phyloP scores from a whole-genome alignment of 176 grass and related monocot genomes.

The Oryza officinalis region DNA sequence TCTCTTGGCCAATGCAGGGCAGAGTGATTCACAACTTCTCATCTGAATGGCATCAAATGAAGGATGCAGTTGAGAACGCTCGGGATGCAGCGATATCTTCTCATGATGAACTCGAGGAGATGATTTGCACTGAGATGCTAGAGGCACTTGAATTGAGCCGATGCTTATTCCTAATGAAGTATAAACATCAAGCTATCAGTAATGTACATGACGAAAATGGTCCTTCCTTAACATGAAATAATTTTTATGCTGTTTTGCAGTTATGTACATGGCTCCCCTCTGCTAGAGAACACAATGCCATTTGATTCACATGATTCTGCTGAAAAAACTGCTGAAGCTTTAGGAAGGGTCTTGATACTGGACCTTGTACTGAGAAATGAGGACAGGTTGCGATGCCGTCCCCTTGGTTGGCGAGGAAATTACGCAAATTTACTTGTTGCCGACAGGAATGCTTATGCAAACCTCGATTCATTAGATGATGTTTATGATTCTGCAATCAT shows the following conservation, averaged over 20 bases:
- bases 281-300: conserved; percentile 65
- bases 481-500: conserved; percentile 54
- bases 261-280: conserved; percentile 83
- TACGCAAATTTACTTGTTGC: conserved; percentile 83
- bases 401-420: conserved; percentile 94
- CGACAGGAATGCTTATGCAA: conserved; percentile 59
- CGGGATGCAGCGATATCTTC: conserved; percentile 39
- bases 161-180: conserved; percentile 97
- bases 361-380: conserved; percentile 93
- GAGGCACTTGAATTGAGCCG: conserved; percentile 89
- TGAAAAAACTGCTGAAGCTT: conserved; percentile 74
- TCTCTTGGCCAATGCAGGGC: conserved; percentile 53
- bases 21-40: conserved; percentile 86
- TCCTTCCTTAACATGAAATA: conserved; percentile 23
- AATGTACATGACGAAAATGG: conserved; percentile 23
- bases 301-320: conserved; percentile 69
- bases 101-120: conserved; percentile 66
- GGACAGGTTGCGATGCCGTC: conserved; percentile 80
- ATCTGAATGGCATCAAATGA: conserved; percentile 85
- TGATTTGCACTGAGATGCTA: conserved; percentile 79
- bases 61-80: conserved; percentile 83
- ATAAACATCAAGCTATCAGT: conserved; percentile 31
- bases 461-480: conserved; percentile 62
- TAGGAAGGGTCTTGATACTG: conserved; percentile 87
- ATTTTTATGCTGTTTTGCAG: conserved; percentile 56